Evolutionary conservation across 345 rosid species (phyloP).

Genomic region (Salix koriyanagi): DNA sequence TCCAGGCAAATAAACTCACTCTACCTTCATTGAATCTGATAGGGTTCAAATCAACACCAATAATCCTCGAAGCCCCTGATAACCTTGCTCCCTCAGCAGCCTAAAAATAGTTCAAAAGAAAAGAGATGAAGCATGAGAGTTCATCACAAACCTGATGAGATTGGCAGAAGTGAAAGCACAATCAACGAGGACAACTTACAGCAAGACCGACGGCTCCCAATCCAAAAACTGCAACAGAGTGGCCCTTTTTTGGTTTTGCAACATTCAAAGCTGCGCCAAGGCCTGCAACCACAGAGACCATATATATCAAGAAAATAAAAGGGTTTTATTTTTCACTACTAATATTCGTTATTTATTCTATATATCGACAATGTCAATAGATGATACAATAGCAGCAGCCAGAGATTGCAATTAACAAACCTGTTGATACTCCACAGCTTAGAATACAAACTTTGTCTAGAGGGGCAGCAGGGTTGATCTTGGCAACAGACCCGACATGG

Average conservation of each 20-base stretch:
- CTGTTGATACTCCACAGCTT: conserved; percentile 75
- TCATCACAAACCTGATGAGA: not conserved
- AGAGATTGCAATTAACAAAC: conserved; percentile 13
- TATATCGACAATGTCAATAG: not conserved
- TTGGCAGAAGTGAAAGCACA: not conserved
- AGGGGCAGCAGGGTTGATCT: conserved; percentile 75
- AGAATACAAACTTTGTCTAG: conserved; percentile 78
- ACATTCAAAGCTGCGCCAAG: conserved; percentile 75
- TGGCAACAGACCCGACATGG: conserved; percentile 68
- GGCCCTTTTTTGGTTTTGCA: conserved; percentile 67
- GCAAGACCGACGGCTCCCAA: conserved; percentile 80
- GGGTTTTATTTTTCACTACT: not conserved
- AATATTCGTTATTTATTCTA: not conserved
- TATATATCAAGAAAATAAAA: not conserved
- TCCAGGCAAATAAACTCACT: too few relatives aligned
- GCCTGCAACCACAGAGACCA: conserved; percentile 25
- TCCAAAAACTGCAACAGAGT: conserved; percentile 60
- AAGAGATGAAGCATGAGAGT: not conserved
- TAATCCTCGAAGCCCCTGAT: conserved; percentile 59
- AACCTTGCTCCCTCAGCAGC: conserved; percentile 88
- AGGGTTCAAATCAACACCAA: conserved; percentile 75
- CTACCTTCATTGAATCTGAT: conserved; percentile 46
- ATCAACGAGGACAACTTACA: conserved; percentile 25
- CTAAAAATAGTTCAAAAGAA: conserved; percentile 12
- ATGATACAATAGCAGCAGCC: not conserved